Evolutionary conservation across 108 stramenopile genomes (phyloP), one percentile per base, ranked within the genome.

Genomic region (Fragilaria crotonensis): DNA sequence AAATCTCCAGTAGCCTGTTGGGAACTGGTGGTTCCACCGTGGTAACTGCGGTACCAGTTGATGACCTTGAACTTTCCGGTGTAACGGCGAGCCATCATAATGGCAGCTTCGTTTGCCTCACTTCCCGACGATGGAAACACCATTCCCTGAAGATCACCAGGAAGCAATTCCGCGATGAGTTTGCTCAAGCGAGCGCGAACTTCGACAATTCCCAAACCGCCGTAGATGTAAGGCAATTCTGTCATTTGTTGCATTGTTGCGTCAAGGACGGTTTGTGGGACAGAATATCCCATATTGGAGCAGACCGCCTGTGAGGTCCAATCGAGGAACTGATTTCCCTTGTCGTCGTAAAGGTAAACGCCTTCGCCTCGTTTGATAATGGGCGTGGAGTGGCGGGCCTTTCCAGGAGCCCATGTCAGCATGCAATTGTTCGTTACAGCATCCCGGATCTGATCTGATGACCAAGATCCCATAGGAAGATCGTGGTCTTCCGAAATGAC

Each of bases 271-370:
- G 29, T 3, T 2, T 27, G 29, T 28, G 71, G 65, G 3, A 79
- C 17, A n/a, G 58, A 45, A 60, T 79, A 61, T 19, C 78, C 78
- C 1, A 66, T 22, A 50, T 79, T 79, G 49, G 78, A 67, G 54
- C 78, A 79, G 52, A 79, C 71, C 48, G 73, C 73, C 57, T 74
- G 73, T n/a, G 72, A 71, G 21, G 70, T 74, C 73, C 73, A 79
- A 59, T 79, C 78, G 18, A 75, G 45, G 63, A 59, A 80, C 51
- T 66, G 29, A 20, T 71, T 80, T 32, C 67, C 78, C 48, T 75
- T 47, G 59, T 57, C 47, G 49, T 80, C 78, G 36, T 48, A 75
- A 4, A 80, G 18, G 33, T 80, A 75, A 0, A 72, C 58, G 47
- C 73, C 73, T 57, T 75, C 62, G 20, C 70, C 73, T 29, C 63